Base-by-base conservation (phyloP, 495 filamentous ascomycete species). In the Darksidea phi region DNA sequence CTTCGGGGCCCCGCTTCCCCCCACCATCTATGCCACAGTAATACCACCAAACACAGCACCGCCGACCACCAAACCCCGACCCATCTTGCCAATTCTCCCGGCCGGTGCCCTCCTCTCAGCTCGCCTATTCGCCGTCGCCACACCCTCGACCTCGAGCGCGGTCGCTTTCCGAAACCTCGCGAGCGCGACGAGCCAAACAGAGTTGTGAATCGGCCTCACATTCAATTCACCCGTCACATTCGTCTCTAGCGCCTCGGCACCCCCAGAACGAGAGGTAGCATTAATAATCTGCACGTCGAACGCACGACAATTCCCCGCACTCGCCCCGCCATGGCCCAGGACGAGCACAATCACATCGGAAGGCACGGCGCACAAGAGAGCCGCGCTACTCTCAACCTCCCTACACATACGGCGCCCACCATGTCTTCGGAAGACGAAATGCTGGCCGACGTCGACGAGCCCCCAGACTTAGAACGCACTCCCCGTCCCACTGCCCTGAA, bases 1-100 rank as follows among this genome's bases (percentile, higher is more conserved):
- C 72, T 67, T 62, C 68, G 73, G 73, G 72, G 71, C 68, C 64
- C 56, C 55, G 15, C 23, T 54, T 18, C 50, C 25, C n/a, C 21
- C 51, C 60, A 42, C 32, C 25, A 18, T 24, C 23, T 17, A 52
- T 23, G 5, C 24, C 28, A 52, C 49, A n/a, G 28, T 18, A 26
- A 48, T 25, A 15, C 49, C 25, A 32, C 28, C 23, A n/a, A 1
- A 36, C 49, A n/a, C 17, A 21, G 26, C 47, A 50, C 21, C 36
- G 13, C 32, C n/a, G n/a, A 24, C 45, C 23, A 56, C 24, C 28
- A 50, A 11, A 47, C 21, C 34, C 28, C 41, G 15, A 15, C 15
- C 13, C 36, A 8, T 43, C 15, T 13, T 43, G 5, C 41, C 15
- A 43, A 43, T n/a, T 43, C 18, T 20, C 13, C 13, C 15, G 15